Evolutionary conservation across 257 asterid species (phyloP), one percentile per base, ranked within the genome.

Genomic region (Salvia rosmarinus): DNA sequence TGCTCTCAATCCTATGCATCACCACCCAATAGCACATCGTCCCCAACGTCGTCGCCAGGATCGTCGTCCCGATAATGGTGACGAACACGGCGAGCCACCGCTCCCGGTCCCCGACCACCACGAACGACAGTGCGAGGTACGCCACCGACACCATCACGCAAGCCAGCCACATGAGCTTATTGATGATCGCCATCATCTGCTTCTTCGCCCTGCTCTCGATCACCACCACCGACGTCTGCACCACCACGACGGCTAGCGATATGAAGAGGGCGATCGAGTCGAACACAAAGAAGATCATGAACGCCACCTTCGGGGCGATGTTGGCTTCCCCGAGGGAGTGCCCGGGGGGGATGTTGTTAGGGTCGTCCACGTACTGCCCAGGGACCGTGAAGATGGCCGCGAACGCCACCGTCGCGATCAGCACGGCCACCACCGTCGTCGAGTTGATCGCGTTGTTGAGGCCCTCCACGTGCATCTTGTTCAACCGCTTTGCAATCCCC

Each of bases 101-200:
- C 78, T 83, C 90, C 20, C 32, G 49, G 0, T 34, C 50, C 2
- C 90, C 88, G 1, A 83, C 90, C 12, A 83, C 88, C 4, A 85
- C 82, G 35, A 85, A 85, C 37, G 90, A 57, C 81, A 85, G 42
- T 6, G 82, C 86, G 79, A 83, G 52, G 35, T 80, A 85, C 0
- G 88, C 90, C 50, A 83, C 83, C 11, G 90, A 85, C 17, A 85
- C 69, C 13, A 85, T 81, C 64, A 83, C 86, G 25, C 86, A 83
- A 0, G 90, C 88, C 12, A 83, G 47, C 90, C 90, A 85, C 90
- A 85, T 83, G 0, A 83, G 81, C 83, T 83, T 83, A 69, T 85
- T 85, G 34, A 85, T 85, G 11, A 85, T 60, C 1, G 30, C 30
- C 30, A 25, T 25, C 30, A 25, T 25, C 30, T 25, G 30, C 30